These are phyloP conservation scores for Neonectria coccinea DNA, from an alignment of 2,329 filamentous ascomycete species.

Conservation along the genomic window DNA sequence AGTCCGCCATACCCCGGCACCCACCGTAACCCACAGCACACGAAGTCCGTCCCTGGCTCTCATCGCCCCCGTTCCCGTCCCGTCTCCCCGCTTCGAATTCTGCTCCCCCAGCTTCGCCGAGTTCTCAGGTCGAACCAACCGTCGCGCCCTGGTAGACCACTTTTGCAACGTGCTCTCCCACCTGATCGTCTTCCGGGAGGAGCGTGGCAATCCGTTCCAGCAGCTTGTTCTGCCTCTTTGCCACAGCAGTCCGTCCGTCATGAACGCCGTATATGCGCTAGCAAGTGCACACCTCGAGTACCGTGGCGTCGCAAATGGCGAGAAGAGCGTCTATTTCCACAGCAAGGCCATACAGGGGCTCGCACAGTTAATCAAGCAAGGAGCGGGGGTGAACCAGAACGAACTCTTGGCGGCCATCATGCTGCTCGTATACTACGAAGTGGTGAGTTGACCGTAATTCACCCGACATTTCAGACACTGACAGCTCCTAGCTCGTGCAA, in stretches of 20 bases:
- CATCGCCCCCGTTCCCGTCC: constrained; percentile 38
- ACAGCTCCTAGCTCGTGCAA: constrained; percentile 65
- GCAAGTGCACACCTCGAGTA: constrained; percentile 86
- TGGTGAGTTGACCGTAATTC: constrained; percentile 57
- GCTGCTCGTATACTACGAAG: constrained; percentile 72
- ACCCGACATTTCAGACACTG: constrained; percentile 12
- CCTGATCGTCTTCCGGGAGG: constrained; percentile 73
- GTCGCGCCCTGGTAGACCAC: constrained; percentile 69
- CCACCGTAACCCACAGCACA: constrained; percentile 33
- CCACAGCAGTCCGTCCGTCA: constrained; percentile 68
- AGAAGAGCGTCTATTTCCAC: constrained; percentile 70
- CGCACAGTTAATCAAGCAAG: constrained; percentile 66
- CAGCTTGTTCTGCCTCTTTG: constrained; percentile 72
- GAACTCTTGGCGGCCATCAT: constrained; percentile 72
- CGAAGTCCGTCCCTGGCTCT: constrained; percentile 43
- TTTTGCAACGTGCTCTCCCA: constrained; percentile 74
- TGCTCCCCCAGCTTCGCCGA: constrained; percentile 65
- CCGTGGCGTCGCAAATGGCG: constrained; percentile 62
- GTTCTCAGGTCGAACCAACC: constrained; percentile 65
- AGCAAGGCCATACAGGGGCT: constrained; percentile 70
- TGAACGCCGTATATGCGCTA: constrained; percentile 87
- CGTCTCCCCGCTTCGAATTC: constrained; percentile 61
- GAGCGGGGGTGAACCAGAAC: constrained; percentile 62
- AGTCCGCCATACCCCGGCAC: constrained; percentile 36
- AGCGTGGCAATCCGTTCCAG: constrained; percentile 72